Percentiles rank a stretch among this genome's conserved stretches.
Conservation (phyloP, 116 monocot species). For the Papilionanthe hybrid region DNA sequence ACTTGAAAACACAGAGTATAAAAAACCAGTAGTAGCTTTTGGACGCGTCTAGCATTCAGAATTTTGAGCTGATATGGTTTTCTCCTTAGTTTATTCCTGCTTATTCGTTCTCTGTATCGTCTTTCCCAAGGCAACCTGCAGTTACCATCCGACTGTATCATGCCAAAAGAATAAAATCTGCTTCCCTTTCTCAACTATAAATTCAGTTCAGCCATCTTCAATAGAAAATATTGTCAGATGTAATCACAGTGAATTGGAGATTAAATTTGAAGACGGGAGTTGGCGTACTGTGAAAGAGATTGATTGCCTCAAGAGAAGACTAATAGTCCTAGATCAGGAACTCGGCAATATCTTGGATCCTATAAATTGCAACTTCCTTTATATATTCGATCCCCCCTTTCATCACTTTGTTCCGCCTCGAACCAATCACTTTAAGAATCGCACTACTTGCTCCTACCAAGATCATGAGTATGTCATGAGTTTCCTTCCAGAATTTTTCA, state of each 20-base stretch:
- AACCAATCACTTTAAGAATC: no score
- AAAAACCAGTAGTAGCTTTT: neutral
- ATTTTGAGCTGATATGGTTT: no score
- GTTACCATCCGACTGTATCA: neutral
- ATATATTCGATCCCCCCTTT: no score
- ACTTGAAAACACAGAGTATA: neutral
- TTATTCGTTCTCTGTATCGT: neutral
- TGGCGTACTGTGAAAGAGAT: constrained; percentile 3
- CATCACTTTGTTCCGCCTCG: no score
- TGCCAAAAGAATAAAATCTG: neutral
- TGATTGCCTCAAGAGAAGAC: neutral
- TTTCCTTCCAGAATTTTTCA: constrained; percentile 2
- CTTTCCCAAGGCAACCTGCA: neutral
- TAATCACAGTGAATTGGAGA: constrained; percentile 1
- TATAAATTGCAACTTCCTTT: no score
- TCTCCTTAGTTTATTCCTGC: neutral
- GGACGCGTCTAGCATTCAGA: no score
- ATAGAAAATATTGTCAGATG: neutral
- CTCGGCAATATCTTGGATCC: no score
- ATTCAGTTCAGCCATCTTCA: no score
- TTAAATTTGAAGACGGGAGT: neutral
- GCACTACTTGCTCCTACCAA: neutral
- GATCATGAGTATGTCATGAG: neutral
- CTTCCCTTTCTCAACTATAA: neutral
- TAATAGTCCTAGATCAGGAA: no score